Evolutionary conservation across 1,139 yeast species (phyloP).

Genomic region (Hemisphaericaspora lyxosophila): DNA sequence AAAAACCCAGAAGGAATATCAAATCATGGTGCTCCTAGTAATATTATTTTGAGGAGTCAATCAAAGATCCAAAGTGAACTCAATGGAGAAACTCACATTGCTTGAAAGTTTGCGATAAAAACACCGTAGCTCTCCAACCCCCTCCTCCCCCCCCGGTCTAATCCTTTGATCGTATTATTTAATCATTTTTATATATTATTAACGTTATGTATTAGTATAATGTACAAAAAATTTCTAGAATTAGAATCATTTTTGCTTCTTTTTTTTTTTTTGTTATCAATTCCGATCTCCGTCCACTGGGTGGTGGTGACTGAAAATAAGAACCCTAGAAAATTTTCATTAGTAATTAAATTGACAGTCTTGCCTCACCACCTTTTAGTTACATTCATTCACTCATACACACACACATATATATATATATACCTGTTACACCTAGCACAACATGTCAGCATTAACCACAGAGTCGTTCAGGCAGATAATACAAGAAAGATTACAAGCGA

Average conservation of each 20-base stretch:
- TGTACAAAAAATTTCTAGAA: neutral
- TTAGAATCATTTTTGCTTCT: neutral
- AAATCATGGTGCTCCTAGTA: slow-evolving; percentile 32
- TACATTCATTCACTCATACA: no score
- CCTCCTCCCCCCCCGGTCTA: neutral
- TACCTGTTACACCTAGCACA: no score
- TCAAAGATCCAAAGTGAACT: slow-evolving; percentile 30
- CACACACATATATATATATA: no score
- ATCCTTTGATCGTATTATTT: slow-evolving; percentile 1
- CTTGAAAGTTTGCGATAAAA: no score
- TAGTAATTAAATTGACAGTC: no score
- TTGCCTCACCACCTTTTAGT: no score
- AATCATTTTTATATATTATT: neutral
- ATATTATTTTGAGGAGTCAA: slow-evolving; percentile 37
- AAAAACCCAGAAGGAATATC: slow-evolving; percentile 13
- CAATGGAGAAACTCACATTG: slow-evolving; percentile 24
- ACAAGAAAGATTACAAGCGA: slow-evolving; percentile 50
- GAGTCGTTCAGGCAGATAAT: slow-evolving; percentile 49
- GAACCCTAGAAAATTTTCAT: no score
- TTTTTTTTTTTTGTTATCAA: no score
- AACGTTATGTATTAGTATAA: slow-evolving; percentile 1
- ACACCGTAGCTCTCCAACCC: no score
- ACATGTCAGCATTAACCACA: slow-evolving; percentile 41
- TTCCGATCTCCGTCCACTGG: no score
- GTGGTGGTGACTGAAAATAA: no score